These are phyloP conservation scores for Russula ochroleuca DNA, from an alignment of 768 basidiomycete species.

Conservation along the genomic window DNA sequence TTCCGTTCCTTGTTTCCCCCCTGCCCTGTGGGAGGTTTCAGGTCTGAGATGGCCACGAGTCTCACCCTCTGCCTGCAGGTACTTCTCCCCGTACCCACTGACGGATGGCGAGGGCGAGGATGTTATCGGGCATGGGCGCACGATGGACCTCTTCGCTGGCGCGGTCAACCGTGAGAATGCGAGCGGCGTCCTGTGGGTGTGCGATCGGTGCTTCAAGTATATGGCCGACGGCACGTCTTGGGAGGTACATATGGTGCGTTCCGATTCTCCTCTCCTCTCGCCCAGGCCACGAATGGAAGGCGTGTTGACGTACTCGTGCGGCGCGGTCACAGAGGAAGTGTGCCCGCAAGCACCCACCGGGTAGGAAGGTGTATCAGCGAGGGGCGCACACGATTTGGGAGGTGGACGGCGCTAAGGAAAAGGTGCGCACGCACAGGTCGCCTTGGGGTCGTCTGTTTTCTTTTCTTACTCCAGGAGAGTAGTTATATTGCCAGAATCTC, in stretches of 20 bases:
- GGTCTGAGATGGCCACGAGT: neutral
- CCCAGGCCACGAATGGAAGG: neutral
- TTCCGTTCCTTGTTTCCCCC: neutral
- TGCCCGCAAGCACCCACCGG: conserved; percentile 69
- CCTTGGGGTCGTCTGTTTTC: neutral
- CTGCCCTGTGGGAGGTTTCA: neutral
- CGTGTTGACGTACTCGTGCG: neutral
- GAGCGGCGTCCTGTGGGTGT: conserved; percentile 68
- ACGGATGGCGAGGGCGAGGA: conserved; percentile 64
- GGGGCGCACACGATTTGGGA: conserved; percentile 93
- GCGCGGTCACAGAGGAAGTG: conserved; percentile 55
- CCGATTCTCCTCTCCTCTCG: neutral
- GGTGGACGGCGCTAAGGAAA: conserved; percentile 83
- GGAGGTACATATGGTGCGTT: conserved; percentile 62
- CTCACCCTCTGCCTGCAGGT: conserved; percentile 47
- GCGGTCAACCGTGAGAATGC: conserved; percentile 48
- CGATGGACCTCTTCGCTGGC: conserved; percentile 67
- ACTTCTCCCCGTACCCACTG: conserved; percentile 89
- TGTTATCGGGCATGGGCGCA: conserved; percentile 50
- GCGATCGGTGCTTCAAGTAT: conserved; percentile 96
- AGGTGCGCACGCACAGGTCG: conserved; percentile 45
- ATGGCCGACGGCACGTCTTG: conserved; percentile 71
- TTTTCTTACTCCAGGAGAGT: conserved; percentile 7
- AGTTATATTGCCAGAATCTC: conserved; percentile 96
- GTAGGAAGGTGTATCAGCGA: conserved; percentile 82